phyloP scores from a whole-genome alignment of 2,329 filamentous ascomycete species.

The Diaporthe vexans region DNA sequence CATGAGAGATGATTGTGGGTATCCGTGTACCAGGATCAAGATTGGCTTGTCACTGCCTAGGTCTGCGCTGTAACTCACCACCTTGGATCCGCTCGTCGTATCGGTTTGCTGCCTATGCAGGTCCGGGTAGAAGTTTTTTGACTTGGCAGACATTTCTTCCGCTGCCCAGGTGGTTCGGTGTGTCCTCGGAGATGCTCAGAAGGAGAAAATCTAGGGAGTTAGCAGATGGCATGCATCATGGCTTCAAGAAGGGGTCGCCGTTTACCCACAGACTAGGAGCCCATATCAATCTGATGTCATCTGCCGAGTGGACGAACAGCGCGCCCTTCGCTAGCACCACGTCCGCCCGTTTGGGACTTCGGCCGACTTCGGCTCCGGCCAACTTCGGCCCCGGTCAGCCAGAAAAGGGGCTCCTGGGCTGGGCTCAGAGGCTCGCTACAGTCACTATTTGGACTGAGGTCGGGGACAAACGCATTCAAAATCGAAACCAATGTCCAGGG shows the following conservation, averaged over 20 bases:
- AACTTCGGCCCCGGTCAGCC: neutral
- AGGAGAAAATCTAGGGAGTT: neutral
- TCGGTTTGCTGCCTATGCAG: slow-evolving; percentile 43
- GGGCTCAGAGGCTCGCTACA: neutral
- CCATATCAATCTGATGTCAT: slow-evolving; percentile 17
- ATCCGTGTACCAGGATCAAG: slow-evolving; percentile 60
- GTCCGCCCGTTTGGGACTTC: neutral
- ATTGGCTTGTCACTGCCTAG: slow-evolving; percentile 48
- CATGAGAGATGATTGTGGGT: slow-evolving; percentile 56
- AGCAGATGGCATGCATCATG: neutral
- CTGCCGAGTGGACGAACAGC: neutral
- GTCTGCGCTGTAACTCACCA: slow-evolving; percentile 46
- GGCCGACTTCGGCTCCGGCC: slow-evolving; percentile 7
- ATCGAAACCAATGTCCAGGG: neutral
- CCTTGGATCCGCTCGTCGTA: slow-evolving; percentile 44
- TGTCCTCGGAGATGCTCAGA: neutral
- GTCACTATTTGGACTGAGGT: neutral
- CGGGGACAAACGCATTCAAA: neutral
- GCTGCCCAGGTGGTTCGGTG: neutral
- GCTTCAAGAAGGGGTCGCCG: neutral
- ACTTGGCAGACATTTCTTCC: slow-evolving; percentile 37
- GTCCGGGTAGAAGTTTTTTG: slow-evolving; percentile 43
- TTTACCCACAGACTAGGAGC: neutral
- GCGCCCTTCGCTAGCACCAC: neutral
- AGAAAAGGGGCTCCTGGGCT: neutral